Evolutionary conservation across 2,329 filamentous ascomycete genomes (phyloP), one percentile per base, ranked within the genome.

Genomic region (Penicillium sp.): DNA sequence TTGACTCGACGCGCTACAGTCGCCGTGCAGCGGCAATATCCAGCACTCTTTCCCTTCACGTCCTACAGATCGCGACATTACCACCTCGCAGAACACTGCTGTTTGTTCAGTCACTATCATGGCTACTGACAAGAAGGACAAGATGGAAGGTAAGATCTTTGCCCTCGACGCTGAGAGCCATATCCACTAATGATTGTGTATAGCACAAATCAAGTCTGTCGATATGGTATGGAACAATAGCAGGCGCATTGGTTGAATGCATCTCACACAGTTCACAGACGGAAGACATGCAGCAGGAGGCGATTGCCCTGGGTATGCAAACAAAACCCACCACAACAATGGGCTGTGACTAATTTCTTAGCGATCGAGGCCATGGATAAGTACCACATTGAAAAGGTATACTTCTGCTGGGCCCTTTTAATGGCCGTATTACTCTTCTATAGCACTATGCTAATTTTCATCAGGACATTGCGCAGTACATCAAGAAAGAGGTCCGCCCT

Each of bases 201-300:
- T 60, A 98, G 92, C 87, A 48, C 88, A 95, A 71, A 82, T 98
- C 69, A 98, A 98, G 75, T 95, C 89, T 55, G 90, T 87, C 42
- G 92, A 98, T 64, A 98, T 98, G 92, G 92, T 96, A 76, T 67
- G 73, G 34, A 30, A 37, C 22, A 16, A 39, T 16, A 32, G 39
- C 39, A 17, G 36, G 30, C 26, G 36, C 42, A 41, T 22, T 4
- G 4, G 14, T 15, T n/a, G 16, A 17, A 30, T 40, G 41, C 8
- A 14, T 31, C 32, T 52, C 39, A 58, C 27, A 51, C 45, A 38
- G n/a, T 32, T 23, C 30, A 54, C 62, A 96, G 92, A 90, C 83
- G 57, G 90, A 96, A 42, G 89, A 95, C 57, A 95, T 98, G 92
- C 88, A 95, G 62, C 79, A 85, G 58, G 90, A 96, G 69, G 86